These are phyloP conservation scores for Saccharomyces hybrid DNA, from an alignment of 1,139 yeast species.

Conservation along the genomic window DNA sequence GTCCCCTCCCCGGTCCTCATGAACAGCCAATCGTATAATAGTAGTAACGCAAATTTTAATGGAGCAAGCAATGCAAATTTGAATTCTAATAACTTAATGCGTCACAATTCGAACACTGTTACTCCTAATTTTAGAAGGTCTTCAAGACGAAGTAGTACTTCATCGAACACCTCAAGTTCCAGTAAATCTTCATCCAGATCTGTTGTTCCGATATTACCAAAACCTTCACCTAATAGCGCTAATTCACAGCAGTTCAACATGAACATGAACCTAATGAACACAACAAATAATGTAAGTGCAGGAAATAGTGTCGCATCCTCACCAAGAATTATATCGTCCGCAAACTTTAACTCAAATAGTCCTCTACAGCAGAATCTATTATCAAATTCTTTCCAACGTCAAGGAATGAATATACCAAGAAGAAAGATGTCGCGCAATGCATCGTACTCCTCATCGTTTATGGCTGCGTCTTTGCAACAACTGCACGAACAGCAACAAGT, in stretches of 20 bases:
- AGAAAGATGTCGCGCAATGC: conserved; percentile 25
- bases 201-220: conserved; percentile 31
- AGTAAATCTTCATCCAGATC: conserved; percentile 28
- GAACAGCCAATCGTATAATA: conserved; percentile 1
- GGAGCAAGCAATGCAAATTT: conserved; percentile 7
- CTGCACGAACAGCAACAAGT: conserved; percentile 15
- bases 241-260: conserved; percentile 3
- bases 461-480: conserved; percentile 25
- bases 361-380: conserved; percentile 18
- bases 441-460: conserved; percentile 27
- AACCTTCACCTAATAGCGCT: conserved; percentile 21
- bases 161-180: conserved; percentile 26
- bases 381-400: conserved; percentile 19
- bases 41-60: not conserved
- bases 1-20: not conserved
- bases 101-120: conserved; percentile 13
- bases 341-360: conserved; percentile 13
- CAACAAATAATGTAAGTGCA: not conserved
- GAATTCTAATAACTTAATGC: conserved; percentile 14
- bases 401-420: conserved; percentile 25
- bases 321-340: conserved; percentile 17
- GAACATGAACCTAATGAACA: not conserved
- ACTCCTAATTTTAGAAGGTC: conserved; percentile 7
- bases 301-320: conserved; percentile 28
- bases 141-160: conserved; percentile 27